Conservation (phyloP, 352 stramenopile species). For the Phytophthora constricta region DNA sequence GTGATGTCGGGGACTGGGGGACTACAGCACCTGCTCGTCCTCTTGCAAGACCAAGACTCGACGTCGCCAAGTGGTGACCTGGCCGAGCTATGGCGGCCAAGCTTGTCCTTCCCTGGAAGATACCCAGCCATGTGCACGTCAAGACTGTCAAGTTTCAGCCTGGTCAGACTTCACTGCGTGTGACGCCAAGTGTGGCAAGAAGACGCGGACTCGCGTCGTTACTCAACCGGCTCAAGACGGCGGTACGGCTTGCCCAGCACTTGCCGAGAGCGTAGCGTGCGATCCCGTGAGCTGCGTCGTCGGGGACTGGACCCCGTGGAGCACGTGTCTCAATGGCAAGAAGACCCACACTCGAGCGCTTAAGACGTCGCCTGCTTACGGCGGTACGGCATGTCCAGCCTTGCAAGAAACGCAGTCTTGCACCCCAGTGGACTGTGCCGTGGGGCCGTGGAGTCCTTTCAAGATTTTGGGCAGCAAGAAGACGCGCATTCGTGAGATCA, state of each 20-base stretch:
- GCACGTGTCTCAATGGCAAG: conserved; percentile 41
- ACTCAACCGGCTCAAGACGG: conserved; percentile 33
- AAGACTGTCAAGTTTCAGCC: conserved; percentile 45
- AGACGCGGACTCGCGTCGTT: conserved; percentile 43
- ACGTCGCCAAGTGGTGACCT: conserved; percentile 37
- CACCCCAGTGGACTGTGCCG: conserved; percentile 49
- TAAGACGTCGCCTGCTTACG: conserved; percentile 42
- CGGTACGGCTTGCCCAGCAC: conserved; percentile 33
- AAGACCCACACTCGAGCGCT: conserved; percentile 47
- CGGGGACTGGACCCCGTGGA: conserved; percentile 49
- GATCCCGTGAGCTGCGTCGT: conserved; percentile 56
- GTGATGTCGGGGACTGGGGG: conserved; percentile 48
- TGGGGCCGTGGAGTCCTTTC: conserved; percentile 45
- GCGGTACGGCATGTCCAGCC: conserved; percentile 39
- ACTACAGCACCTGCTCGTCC: conserved; percentile 42
- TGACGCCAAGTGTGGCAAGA: conserved; percentile 34
- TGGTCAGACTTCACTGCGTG: conserved; percentile 45
- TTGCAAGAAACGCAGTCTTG: conserved; percentile 39
- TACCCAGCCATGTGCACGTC: conserved; percentile 45
- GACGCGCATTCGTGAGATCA: conserved; percentile 46
- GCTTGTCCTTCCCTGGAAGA: conserved; percentile 55
- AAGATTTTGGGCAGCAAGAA: conserved; percentile 46
- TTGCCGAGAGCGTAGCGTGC: conserved; percentile 40
- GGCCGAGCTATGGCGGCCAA: conserved; percentile 38
- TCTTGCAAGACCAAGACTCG: conserved; percentile 47